These are phyloP conservation scores for Calcarisporium arbuscula DNA, from an alignment of 2,329 filamentous ascomycete species.

Conservation along the genomic window DNA sequence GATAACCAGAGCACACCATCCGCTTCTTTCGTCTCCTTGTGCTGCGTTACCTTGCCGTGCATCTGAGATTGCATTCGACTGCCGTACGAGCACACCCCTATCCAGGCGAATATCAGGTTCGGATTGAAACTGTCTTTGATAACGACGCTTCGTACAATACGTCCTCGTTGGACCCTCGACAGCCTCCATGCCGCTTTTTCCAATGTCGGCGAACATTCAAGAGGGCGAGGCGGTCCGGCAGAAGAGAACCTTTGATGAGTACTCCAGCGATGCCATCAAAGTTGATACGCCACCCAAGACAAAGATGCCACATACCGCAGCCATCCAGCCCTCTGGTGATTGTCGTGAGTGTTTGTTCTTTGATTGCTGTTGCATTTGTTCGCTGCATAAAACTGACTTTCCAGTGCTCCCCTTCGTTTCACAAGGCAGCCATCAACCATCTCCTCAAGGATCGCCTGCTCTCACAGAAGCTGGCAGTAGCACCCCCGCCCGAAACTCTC, in stretches of 20 bases:
- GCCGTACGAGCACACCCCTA: too few species aligned
- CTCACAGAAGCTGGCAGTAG: slow-evolving; percentile 37
- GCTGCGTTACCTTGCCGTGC: too few species aligned
- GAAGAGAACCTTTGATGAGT: slow-evolving; percentile 43
- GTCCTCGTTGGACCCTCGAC: slow-evolving; percentile 5
- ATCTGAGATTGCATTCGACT: too few species aligned
- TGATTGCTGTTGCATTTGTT: neutral
- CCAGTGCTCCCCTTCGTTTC: slow-evolving; percentile 18
- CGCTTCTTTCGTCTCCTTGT: too few species aligned
- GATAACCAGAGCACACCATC: too few species aligned
- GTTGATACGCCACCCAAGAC: slow-evolving; percentile 13
- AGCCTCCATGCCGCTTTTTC: slow-evolving; percentile 45
- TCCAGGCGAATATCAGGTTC: too few species aligned
- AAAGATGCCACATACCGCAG: slow-evolving; percentile 12
- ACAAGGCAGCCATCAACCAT: slow-evolving; percentile 18
- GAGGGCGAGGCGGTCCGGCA: slow-evolving; percentile 34
- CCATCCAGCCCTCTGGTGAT: slow-evolving; percentile 15
- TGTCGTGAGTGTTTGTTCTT: slow-evolving; percentile 14
- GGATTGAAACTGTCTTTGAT: too few species aligned
- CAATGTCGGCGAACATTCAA: slow-evolving; percentile 42
- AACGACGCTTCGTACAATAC: too few species aligned
- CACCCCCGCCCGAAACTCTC: slow-evolving; percentile 30
- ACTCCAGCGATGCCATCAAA: slow-evolving; percentile 25
- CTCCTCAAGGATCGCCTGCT: slow-evolving; percentile 22
- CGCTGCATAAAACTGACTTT: slow-evolving; percentile 9